Base-by-base conservation (phyloP, 331 rosid genomes). In the Arachis monticola region DNA sequence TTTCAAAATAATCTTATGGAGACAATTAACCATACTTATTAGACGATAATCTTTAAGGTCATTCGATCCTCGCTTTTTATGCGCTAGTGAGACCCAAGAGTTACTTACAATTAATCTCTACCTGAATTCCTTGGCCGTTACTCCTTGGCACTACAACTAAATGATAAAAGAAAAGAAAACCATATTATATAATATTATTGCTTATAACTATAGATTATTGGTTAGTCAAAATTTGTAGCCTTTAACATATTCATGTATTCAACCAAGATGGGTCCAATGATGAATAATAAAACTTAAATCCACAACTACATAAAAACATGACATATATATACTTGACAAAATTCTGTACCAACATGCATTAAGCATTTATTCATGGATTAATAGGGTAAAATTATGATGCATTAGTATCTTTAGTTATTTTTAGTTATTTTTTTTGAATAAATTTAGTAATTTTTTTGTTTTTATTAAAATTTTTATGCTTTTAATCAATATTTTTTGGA, bases 231-330 rank as follows among this genome's bases (percentile, higher is more conserved):
- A 64, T 8, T 53, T 71, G 22, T 72, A 17, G 27, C 14, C 41
- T 57, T 38, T 11, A 30, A 45, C 52, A 27, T 35, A 35, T 82
- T 8, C 38, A 6, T 10, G 62, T 60, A 59, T 53, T 53, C 59
- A 53, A 13, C 6, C 30, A 53, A 63, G 58, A 59, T 27, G 58
- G 74, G 78, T 60, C 77, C n/a, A 48, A 69, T n/a, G 22, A 17
- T 17, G 32, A 67, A 80, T 69, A 67, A 80, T 69, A 80, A 77
- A 75, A 77, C 51, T 3, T 11, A 66, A 67, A 35, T 35, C 40
- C 61, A 67, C 72, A 70, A 69, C 44, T 46, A 31, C 70, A 60
- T 35, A 14, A 45, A 71, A 71, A 76, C 60, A 64, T 71, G 6
- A 64, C 56, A 65, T 47, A 75, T 66, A 52, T 41, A 47, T 48